Base-by-base conservation (phyloP, 306 rosid species). In the Cucumis cinereus region DNA sequence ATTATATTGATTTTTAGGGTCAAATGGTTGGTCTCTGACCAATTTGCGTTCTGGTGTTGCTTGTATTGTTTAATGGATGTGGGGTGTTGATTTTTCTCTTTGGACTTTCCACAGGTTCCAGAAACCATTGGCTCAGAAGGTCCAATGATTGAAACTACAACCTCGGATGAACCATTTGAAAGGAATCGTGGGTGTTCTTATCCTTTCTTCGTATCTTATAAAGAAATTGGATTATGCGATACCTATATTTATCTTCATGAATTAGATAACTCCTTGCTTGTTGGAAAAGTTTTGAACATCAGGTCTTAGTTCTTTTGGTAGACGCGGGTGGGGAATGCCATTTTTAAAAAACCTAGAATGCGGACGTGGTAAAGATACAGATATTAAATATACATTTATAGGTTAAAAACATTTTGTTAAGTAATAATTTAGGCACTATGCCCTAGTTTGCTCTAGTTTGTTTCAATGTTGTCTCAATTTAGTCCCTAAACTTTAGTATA, bases 101-200 rank as follows among this genome's bases (percentile, higher is more conserved):
- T 61, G 57, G 49, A 33, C 62, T 30, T 52, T 82, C 77, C 73
- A 57, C 85, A 89, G 96, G 89, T 75, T 80, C 87, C 83, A 38
- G 88, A 84, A 79, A 84, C 78, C 58, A 30, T 83, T 77, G 80
- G 74, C 77, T 84, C 84, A 52, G 86, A 73, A 68, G 81, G 80
- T 83, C 84, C 36, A 57, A 73, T 84, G 67, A 87, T 82, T 20
- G 91, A 85, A 75, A 81, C 83, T 58, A 77, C 83, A 77, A 76
- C 68, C 55, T 78, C 54, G 40, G 82, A 60, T 62, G 85, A 80
- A 86, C 79, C 84, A 26, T 85, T 82, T 58, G 88, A 92, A 79
- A 85, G 82, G 78, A 85, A 87, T 84, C 88, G 96, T 91, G 88
- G 86, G 97, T 88, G 75, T 55, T 78, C 71, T 80, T 30, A 58